Base-by-base conservation (phyloP, 306 rosid genomes). In the Acmispon strigosus region DNA sequence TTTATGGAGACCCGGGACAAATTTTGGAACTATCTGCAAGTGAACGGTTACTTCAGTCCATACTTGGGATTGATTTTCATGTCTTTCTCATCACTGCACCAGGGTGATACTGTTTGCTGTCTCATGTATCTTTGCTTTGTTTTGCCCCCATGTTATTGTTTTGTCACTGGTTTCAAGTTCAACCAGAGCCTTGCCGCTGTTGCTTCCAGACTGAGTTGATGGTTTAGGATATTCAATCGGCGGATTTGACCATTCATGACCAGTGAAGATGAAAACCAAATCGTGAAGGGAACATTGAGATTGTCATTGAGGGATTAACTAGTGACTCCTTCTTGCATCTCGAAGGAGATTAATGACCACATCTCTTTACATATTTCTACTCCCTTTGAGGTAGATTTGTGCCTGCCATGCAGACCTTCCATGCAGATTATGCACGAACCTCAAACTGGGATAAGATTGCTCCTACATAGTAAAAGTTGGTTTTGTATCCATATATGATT, bases 161-260 rank as follows among this genome's bases (percentile, higher is more conserved):
- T 67, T 75, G 43, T 43, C 42, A 62, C 44, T 74, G 77, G 75
- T 70, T 82, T 76, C 78, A 62, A 19, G 55, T 82, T 75, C 72
- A 70, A 39, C 58, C 3, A 68, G 62, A 51, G 15, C 74, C 63
- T 68, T 39, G 51, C 15, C n/a, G 81, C 76, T 14, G 27, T 68
- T 62, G 36, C 49, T 32, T 14, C 60, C 7, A 78, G 58, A 72
- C 66, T 73, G 72, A 59, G 68, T 68, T 82, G 80, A 57, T 80
- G 76, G 37, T 63, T 76, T 14, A 76, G 85, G 82, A 61, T 74
- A 53, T 62, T 76, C 75, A 81, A 20, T 85, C 82, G 32, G 85
- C 82, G 68, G 81, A 84, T 53, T 85, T 78, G 90, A 80, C 75
- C 80, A 70, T 69, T 87, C 73, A n/a, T 87, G 73, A 89, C 88